A percentile compares a stretch with the other conserved stretches of the same genome.
Conservation (phyloP, 441 rosid species). For the Daphne laureola region DNA sequence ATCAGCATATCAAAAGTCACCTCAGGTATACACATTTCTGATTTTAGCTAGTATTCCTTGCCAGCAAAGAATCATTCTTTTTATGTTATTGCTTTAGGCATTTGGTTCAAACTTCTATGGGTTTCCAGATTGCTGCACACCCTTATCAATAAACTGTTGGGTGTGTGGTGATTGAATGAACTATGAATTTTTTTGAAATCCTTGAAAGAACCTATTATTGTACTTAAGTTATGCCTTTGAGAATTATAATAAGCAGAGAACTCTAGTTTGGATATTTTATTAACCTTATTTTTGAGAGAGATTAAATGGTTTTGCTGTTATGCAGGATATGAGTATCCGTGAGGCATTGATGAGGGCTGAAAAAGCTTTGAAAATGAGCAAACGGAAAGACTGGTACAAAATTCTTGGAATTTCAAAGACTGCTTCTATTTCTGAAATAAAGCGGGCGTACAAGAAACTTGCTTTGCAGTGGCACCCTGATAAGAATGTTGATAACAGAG, state of each 20-base stretch:
- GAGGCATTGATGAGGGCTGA: slow-evolving; percentile 82
- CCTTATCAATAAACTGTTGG: too few relatives aligned
- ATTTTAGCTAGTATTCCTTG: slow-evolving; percentile 2
- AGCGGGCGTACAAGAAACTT: slow-evolving; percentile 90
- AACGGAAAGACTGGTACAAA: slow-evolving; percentile 95
- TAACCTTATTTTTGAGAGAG: slow-evolving; percentile 6
- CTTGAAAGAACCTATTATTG: too few relatives aligned
- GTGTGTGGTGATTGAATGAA: too few relatives aligned
- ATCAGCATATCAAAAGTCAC: slow-evolving; percentile 71
- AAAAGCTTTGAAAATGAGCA: slow-evolving; percentile 92
- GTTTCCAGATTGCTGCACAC: too few relatives aligned
- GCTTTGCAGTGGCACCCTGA: slow-evolving; percentile 99
- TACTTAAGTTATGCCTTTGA: too few relatives aligned
- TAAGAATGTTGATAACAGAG: slow-evolving; percentile 83
- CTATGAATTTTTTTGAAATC: too few relatives aligned
- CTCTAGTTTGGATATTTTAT: neutral
- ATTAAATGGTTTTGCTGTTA: slow-evolving; percentile 4
- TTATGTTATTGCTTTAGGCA: neutral
- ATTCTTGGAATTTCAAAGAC: slow-evolving; percentile 75
- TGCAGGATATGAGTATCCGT: slow-evolving; percentile 73
- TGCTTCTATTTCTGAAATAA: slow-evolving; percentile 73
- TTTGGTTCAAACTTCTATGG: too few relatives aligned
- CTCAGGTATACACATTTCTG: slow-evolving; percentile 53
- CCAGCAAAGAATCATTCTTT: neutral
- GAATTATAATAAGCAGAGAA: neutral